phyloP scores from a whole-genome alignment of 1,284 basidiomycete species.

The Stygiomarasmius scandens region DNA sequence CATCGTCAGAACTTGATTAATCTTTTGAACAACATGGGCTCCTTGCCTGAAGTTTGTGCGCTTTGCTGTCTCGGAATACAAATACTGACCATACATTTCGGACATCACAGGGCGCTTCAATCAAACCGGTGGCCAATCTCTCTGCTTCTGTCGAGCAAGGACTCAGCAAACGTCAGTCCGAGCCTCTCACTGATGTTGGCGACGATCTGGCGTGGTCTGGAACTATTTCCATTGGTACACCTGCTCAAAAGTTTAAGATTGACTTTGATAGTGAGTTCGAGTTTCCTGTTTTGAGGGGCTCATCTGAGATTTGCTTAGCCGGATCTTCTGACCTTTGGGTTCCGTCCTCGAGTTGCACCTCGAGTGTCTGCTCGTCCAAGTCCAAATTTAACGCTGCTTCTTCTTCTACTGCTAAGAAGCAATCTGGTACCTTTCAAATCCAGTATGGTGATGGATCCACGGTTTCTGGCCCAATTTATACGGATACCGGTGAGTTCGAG shows the following conservation, averaged over 20 bases:
- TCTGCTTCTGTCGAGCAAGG: constrained; percentile 14
- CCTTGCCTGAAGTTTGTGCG: constrained; percentile 16
- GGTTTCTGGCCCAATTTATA: constrained; percentile 53
- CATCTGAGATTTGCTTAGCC: too few relatives aligned
- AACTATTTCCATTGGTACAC: constrained; percentile 33
- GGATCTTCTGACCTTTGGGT: constrained; percentile 28
- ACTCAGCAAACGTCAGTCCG: constrained; percentile 20
- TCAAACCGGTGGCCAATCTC: constrained; percentile 17
- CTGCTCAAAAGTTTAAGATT: constrained; percentile 28
- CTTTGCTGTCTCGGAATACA: too few relatives aligned
- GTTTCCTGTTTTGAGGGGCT: background rate
- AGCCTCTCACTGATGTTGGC: constrained; percentile 25
- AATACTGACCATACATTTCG: background rate
- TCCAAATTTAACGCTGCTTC: constrained; percentile 33
- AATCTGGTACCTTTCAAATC: constrained; percentile 42
- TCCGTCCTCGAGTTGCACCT: constrained; percentile 29
- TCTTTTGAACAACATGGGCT: constrained; percentile 24
- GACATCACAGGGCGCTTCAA: constrained; percentile 18
- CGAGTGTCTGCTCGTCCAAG: constrained; percentile 26
- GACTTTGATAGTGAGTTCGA: constrained; percentile 37
- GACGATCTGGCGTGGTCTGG: constrained; percentile 29
- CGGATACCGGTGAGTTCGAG: constrained; percentile 41
- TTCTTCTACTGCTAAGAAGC: constrained; percentile 38
- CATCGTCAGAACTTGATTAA: constrained; percentile 29
- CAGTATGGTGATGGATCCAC: constrained; percentile 58